Evolutionary conservation across 2,329 filamentous ascomycete genomes (phyloP).

Genomic region (Arachnomyces sp.): DNA sequence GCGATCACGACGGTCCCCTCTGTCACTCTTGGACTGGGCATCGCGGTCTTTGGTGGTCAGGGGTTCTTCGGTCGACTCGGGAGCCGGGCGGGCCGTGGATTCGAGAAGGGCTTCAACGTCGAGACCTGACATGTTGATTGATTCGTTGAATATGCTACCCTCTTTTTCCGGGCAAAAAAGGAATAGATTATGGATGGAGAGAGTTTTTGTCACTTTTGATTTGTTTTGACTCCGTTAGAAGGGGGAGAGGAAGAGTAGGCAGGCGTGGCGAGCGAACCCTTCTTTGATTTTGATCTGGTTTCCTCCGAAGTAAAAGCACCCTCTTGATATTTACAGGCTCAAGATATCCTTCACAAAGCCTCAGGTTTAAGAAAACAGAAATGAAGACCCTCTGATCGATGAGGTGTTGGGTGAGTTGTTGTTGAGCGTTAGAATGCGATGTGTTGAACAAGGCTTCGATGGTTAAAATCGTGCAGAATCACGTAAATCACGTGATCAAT

Average conservation of each 20-base stretch:
- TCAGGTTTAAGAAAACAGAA: too few relatives aligned
- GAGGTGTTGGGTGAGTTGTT: too few relatives aligned
- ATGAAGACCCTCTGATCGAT: too few relatives aligned
- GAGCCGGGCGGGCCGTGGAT: constrained; percentile 60
- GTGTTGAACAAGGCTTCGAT: too few relatives aligned
- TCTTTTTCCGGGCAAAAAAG: constrained; percentile 19
- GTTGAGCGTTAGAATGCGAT: too few relatives aligned
- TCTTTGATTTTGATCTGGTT: constrained; percentile 14
- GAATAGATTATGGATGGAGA: constrained; percentile 19
- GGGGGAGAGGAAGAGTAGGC: constrained; percentile 15
- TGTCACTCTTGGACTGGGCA: constrained; percentile 48
- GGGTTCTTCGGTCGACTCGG: constrained; percentile 26
- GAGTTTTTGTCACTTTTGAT: constrained; percentile 30
- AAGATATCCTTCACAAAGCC: too few relatives aligned
- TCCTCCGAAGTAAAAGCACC: too few relatives aligned
- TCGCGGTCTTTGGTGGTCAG: constrained; percentile 49
- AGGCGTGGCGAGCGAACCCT: constrained; percentile 28
- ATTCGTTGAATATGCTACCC: constrained; percentile 15
- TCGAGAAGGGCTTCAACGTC: constrained; percentile 90
- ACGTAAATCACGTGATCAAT: too few relatives aligned
- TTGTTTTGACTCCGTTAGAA: constrained; percentile 30
- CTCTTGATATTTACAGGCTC: too few relatives aligned
- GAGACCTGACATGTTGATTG: constrained; percentile 54
- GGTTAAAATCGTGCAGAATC: too few relatives aligned
- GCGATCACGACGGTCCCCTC: constrained; percentile 44